phyloP scores from a whole-genome alignment of 306 rosid genomes.

The Styphnolobium japonicum region DNA sequence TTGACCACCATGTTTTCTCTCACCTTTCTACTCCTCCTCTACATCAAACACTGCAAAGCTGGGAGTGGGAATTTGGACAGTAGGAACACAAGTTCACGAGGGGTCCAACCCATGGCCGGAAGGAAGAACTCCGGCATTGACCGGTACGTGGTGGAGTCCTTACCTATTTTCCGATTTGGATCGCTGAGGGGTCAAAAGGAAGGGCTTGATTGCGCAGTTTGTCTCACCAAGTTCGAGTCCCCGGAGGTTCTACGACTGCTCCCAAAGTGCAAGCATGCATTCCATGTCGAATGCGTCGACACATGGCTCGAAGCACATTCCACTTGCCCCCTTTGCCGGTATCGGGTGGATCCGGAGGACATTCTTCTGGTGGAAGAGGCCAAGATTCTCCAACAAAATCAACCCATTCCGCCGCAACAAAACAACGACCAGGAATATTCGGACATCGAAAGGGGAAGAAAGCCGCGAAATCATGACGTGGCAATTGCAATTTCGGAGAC shows the following conservation, averaged over 20 bases:
- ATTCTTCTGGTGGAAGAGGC: conserved; percentile 50
- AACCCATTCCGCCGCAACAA: not conserved
- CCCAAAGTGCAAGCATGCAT: conserved; percentile 90
- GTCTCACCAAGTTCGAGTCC: conserved; percentile 55
- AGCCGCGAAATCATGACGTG: not conserved
- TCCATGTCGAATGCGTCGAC: conserved; percentile 94
- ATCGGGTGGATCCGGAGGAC: conserved; percentile 87
- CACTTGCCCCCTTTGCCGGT: conserved; percentile 86
- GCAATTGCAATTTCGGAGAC: not conserved
- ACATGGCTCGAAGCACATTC: conserved; percentile 99
- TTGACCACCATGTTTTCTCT: conserved; percentile 59
- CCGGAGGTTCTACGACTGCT: conserved; percentile 74
- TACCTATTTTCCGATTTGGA: conserved; percentile 78
- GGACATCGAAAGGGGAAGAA: conserved; percentile 33
- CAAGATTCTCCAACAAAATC: conserved; percentile 4
- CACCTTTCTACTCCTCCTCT: conserved; percentile 72
- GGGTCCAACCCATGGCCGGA: not conserved
- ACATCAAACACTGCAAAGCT: conserved; percentile 66
- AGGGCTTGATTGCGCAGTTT: conserved; percentile 83
- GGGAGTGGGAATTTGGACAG: conserved; percentile 4
- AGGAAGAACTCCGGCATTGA: conserved; percentile 86
- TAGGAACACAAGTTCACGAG: not conserved
- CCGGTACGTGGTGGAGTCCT: conserved; percentile 61
- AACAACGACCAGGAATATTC: not conserved
- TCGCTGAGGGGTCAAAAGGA: conserved; percentile 60